Percentiles rank a stretch among this genome's conserved stretches.
Conservation (phyloP, 2,329 filamentous ascomycete genomes). For the Helotiales sp. region DNA sequence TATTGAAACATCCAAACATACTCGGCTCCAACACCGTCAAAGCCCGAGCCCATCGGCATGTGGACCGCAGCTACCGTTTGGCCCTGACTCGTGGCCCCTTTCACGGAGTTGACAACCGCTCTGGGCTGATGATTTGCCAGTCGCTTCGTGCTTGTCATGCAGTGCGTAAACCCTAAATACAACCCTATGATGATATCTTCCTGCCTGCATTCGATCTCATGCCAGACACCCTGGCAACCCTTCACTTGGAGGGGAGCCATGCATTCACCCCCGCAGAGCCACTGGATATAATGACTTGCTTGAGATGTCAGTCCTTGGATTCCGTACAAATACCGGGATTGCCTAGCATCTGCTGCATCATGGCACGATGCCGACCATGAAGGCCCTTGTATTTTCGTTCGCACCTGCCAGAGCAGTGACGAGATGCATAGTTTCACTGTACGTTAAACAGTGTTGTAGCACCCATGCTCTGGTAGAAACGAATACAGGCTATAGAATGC, state of each 20-base stretch:
- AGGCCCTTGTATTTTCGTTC: background rate
- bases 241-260: background rate
- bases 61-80: background rate
- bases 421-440: background rate
- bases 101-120: conserved; percentile 9
- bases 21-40: background rate
- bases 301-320: background rate
- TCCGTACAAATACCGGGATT: background rate
- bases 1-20: background rate
- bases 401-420: background rate
- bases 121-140: conserved; percentile 4
- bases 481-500: background rate
- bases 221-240: background rate
- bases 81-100: conserved; percentile 15
- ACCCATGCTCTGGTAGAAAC: background rate
- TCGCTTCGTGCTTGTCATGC: conserved; percentile 17
- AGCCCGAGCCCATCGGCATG: background rate
- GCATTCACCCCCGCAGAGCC: background rate
- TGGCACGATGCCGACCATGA: background rate
- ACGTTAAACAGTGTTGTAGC: background rate
- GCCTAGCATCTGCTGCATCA: background rate
- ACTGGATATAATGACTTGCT: background rate
- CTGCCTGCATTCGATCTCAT: conserved; percentile 3
- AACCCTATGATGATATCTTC: background rate
- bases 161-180: conserved; percentile 17